A percentile compares a stretch with the other conserved stretches of the same genome.
Conservation (phyloP, 2,329 filamentous ascomycete species). For the Falciphora oryzae region DNA sequence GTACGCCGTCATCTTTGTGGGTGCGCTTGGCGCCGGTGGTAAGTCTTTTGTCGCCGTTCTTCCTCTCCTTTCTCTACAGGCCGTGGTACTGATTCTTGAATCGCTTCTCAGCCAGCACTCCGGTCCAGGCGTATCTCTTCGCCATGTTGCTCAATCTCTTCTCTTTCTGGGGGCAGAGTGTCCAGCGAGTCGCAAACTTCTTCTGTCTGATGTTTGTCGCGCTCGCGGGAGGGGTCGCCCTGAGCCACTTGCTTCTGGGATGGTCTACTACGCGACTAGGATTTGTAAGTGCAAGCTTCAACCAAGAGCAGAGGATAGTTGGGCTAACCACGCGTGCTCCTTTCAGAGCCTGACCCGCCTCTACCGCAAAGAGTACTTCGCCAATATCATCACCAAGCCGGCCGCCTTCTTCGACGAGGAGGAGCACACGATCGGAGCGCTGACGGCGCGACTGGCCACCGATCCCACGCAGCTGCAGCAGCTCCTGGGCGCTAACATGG, state of each 20-base stretch:
- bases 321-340: conserved; percentile 8
- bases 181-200: conserved; percentile 41
- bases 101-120: conserved; percentile 20
- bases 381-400: conserved; percentile 51
- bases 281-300: conserved; percentile 20
- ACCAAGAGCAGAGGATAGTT: too few relatives aligned
- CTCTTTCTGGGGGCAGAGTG: conserved; percentile 26
- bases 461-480: conserved; percentile 57
- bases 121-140: conserved; percentile 49
- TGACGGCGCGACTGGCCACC: conserved; percentile 48
- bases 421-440: conserved; percentile 52
- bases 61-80: conserved; percentile 15
- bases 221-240: conserved; percentile 45
- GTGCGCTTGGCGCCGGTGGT: conserved; percentile 27
- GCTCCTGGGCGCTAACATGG: conserved; percentile 57
- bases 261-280: conserved; percentile 40
- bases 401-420: conserved; percentile 56
- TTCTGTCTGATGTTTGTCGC: conserved; percentile 61
- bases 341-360: conserved; percentile 38
- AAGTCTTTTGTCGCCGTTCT: conserved; percentile 27
- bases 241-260: conserved; percentile 49
- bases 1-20: conserved; percentile 42
- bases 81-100: neutral
- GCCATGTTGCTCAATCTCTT: conserved; percentile 48
- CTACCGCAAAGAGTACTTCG: conserved; percentile 55